A percentile compares a stretch with the other conserved stretches of the same genome.
phyloP scores from a whole-genome alignment of 768 basidiomycete species.

The Auricularia sp. region DNA sequence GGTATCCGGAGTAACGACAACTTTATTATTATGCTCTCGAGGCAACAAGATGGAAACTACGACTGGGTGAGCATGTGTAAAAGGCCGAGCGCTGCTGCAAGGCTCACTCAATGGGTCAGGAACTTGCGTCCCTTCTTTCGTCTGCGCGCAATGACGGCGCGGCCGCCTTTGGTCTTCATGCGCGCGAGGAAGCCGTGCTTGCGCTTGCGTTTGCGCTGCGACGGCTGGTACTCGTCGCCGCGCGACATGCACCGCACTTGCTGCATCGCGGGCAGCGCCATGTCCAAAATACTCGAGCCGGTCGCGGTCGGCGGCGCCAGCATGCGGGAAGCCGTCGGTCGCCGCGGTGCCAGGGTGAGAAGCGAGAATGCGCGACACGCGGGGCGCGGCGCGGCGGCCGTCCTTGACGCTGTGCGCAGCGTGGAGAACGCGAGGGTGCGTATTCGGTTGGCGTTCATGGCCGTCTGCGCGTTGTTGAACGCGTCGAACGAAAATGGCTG shows the following conservation, averaged over 20 bases:
- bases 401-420: not conserved
- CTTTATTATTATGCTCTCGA: too few species aligned
- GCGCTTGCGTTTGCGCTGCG: constrained; percentile 84
- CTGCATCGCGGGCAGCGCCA: constrained; percentile 12
- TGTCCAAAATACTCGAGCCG: not conserved
- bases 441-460: not conserved
- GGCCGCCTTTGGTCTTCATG: constrained; percentile 55
- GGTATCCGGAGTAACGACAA: too few species aligned
- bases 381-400: not conserved
- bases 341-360: not conserved
- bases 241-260: constrained; percentile 56
- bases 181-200: constrained; percentile 85
- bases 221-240: constrained; percentile 95
- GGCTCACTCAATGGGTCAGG: constrained; percentile 54
- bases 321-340: not conserved
- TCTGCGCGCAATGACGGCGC: constrained; percentile 61
- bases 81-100: too few species aligned
- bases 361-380: not conserved
- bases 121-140: constrained; percentile 67
- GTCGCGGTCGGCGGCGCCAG: not conserved
- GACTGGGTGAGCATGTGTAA: too few species aligned
- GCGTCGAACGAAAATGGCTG: too few species aligned
- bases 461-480: not conserved
- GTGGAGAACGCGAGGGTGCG: not conserved
- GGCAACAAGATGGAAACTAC: too few species aligned